These are phyloP conservation scores for Umbellularia californica DNA, from an alignment of 164 flowering plant genomes.

Conservation along the genomic window DNA sequence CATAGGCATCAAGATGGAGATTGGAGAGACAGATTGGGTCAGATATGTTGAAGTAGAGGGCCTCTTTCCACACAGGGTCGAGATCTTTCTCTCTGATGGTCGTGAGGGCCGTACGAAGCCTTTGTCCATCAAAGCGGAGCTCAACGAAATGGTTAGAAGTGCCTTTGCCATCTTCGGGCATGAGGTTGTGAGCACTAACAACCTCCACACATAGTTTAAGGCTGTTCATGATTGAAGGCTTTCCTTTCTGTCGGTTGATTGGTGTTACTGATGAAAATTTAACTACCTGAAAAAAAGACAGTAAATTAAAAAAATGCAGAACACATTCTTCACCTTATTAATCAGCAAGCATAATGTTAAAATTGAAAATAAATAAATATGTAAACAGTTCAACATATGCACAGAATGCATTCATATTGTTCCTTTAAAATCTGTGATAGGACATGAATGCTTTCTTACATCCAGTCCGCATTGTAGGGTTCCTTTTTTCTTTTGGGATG, in stretches of 20 bases:
- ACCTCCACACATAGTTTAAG: constrained; percentile 83
- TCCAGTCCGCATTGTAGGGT: too few species aligned
- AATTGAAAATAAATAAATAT: too few species aligned
- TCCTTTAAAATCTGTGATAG: too few species aligned
- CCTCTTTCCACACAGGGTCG: constrained; percentile 91
- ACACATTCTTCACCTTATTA: too few species aligned
- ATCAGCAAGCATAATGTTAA: too few species aligned
- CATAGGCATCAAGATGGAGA: constrained; percentile 56
- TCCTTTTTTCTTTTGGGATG: too few species aligned
- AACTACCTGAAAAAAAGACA: not conserved
- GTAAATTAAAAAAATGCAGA: too few species aligned
- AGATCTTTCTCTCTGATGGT: constrained; percentile 81
- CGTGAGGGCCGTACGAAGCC: constrained; percentile 60
- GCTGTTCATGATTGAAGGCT: constrained; percentile 42
- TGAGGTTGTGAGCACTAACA: constrained; percentile 71
- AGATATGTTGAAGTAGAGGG: constrained; percentile 75
- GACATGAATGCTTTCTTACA: too few species aligned
- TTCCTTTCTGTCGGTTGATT: not conserved
- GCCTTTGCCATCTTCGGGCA: constrained; percentile 84
- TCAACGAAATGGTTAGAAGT: constrained; percentile 72
- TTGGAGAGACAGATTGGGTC: constrained; percentile 58
- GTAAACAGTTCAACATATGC: too few species aligned
- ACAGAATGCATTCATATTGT: too few species aligned
- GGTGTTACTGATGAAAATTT: constrained; percentile 4
- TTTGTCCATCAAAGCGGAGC: constrained; percentile 74